Evolutionary conservation across 768 basidiomycete genomes (phyloP).

Genomic region (Phlebiopsis flavidoalba): DNA sequence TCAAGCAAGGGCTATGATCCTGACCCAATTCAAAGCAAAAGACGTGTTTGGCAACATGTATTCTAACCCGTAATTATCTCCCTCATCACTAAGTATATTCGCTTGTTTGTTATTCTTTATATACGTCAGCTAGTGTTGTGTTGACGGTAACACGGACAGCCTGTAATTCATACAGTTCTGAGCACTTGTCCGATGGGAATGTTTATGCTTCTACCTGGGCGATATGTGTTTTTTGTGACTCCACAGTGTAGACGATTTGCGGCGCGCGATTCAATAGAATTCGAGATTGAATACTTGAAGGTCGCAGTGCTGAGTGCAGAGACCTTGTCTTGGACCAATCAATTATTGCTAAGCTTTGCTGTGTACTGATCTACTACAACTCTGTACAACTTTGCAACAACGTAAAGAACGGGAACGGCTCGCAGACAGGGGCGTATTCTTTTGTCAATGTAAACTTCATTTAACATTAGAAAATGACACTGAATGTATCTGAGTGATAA

Average conservation of each 20-base stretch:
- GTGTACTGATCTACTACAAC: too few species aligned
- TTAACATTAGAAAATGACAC: too few species aligned
- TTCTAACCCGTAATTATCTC: neutral
- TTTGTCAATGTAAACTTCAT: too few species aligned
- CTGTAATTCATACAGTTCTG: neutral
- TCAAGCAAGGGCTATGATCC: slow-evolving; percentile 40
- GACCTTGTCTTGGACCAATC: too few species aligned
- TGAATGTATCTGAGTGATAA: too few species aligned
- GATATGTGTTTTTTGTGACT: neutral
- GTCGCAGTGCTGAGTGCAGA: neutral
- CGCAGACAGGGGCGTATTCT: too few species aligned
- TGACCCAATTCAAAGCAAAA: neutral
- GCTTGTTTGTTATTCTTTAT: neutral
- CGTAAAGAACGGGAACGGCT: too few species aligned
- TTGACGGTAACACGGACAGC: neutral
- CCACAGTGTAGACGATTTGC: neutral
- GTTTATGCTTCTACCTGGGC: neutral
- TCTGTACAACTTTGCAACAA: too few species aligned
- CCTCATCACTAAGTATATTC: neutral
- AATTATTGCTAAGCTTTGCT: too few species aligned
- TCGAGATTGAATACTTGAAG: neutral
- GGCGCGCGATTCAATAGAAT: neutral
- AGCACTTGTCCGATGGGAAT: neutral
- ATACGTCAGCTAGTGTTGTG: neutral
- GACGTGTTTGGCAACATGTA: neutral